Evolutionary conservation across 2,329 filamentous ascomycete species (phyloP).

Genomic region (Aspergillus sp.): DNA sequence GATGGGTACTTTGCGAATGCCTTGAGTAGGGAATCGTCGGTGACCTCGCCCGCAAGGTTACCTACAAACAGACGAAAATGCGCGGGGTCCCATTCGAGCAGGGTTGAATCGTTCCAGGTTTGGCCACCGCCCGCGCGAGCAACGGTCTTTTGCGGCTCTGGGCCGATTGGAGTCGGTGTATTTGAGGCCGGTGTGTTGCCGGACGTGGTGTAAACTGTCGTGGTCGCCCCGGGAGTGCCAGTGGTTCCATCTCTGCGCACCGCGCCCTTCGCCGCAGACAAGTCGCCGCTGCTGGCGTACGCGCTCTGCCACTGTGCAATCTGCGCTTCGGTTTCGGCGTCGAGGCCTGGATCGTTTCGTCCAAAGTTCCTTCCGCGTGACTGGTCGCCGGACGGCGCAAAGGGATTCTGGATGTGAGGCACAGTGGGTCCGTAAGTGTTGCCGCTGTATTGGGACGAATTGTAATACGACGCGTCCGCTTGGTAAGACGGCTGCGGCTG

Average conservation of each 20-base stretch:
- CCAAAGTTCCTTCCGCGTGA: slow-evolving; percentile 38
- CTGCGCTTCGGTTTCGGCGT: slow-evolving; percentile 86
- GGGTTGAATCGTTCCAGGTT: slow-evolving; percentile 84
- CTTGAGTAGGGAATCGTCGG: slow-evolving; percentile 92
- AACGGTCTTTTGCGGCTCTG: slow-evolving; percentile 75
- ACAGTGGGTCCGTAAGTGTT: slow-evolving; percentile 55
- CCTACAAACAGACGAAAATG: slow-evolving; percentile 96
- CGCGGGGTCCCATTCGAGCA: slow-evolving; percentile 94
- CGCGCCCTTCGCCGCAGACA: slow-evolving; percentile 38
- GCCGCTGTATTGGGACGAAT: slow-evolving; percentile 51
- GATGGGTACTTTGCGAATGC: slow-evolving; percentile 88
- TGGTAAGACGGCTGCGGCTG: slow-evolving; percentile 45
- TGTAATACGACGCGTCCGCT: slow-evolving; percentile 50
- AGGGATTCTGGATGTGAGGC: slow-evolving; percentile 80
- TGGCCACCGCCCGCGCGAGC: slow-evolving; percentile 86
- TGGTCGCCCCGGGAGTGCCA: slow-evolving; percentile 47
- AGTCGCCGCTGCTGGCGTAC: slow-evolving; percentile 66
- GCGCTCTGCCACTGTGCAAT: slow-evolving; percentile 95
- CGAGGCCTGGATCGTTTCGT: slow-evolving; percentile 50
- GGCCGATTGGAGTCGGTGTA: slow-evolving; percentile 52
- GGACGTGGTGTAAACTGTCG: slow-evolving; percentile 38
- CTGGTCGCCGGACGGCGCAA: slow-evolving; percentile 64
- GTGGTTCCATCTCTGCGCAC: slow-evolving; percentile 49
- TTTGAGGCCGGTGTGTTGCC: slow-evolving; percentile 34
- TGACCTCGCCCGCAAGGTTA: slow-evolving; percentile 95